Evolutionary conservation across 78 protist species (phyloP), one percentile per base, ranked within the genome.

Genomic region (Dictyostelium intermedium): DNA sequence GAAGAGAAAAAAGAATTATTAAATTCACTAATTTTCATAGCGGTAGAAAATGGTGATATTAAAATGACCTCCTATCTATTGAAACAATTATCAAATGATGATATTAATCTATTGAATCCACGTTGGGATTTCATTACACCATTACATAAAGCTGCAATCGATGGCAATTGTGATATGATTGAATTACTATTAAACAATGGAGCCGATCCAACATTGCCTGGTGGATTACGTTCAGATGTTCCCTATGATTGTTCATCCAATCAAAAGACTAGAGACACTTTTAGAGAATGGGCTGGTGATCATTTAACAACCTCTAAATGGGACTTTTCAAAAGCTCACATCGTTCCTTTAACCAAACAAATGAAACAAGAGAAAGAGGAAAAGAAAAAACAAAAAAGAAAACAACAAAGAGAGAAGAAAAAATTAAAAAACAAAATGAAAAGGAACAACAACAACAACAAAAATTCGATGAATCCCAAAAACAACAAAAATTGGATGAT

Each of bases 211-310:
- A 76, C 84, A 3, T 25, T 91, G 0, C 18, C 72, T 16, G 56
- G 76, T 14, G 66, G 50, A 11, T 32, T 83, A 8, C 39, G 73
- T 18, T 37, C 81, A 20, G 82, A 72, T 56, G 77, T 83, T 20
- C 87, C 84, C 11, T 83, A 92, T 10, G 95, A 83, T 5, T 9
- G 45, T 25, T 69, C 95, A 37, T 10, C 4, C 0, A 39, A 61
- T n/a, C 91, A 84, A 72, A 77, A 56, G 25, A 53, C 63, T 1
- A 72, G 85, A 25, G 87, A 92, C 14, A 32, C 50, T 1, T 80
- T 74, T 39, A 82, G 95, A 70, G 91, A 92, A 25, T 81, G 87
- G 91, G 87, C 91, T 14, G 89, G 95, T 34, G 85, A 78, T 14
- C n/a, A n/a, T n/a, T n/a, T n/a, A n/a, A n/a, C n/a, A n/a, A n/a